Evolutionary conservation across 345 rosid genomes (phyloP), one percentile per base, ranked within the genome.

Genomic region (Anacardium occidentale): DNA sequence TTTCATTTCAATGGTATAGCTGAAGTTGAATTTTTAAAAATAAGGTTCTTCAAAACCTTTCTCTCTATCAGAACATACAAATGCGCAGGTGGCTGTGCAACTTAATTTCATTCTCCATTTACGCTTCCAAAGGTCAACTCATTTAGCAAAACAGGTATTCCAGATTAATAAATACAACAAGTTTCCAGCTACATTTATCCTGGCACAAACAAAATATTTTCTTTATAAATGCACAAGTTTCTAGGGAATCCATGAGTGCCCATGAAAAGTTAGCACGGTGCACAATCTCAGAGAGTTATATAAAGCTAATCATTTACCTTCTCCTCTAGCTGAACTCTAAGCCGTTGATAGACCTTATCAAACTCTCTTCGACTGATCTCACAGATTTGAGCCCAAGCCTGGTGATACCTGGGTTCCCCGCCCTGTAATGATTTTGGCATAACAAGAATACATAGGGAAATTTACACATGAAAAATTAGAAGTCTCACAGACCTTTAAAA

Each of bases 321-420:
- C 76, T 92, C 98, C 88, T 92, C 99, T 60, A 95, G 76, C 64
- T 84, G 81, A 74, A 95, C 89, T 73, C 80, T 86, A 74, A 95
- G 98, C 68, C 91, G 83, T 74, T 87, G 76, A 71, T 95, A 95
- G 66, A 92, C 97, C 85, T 77, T 86, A 63, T 83, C 85, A 78
- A 92, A 95, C 80, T 95, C 98, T 57, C 66, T 85, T 77, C 94
- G 81, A 77, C 96, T 91, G 67, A 88, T 90, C 50, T 86, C 91
- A 84, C 88, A 87, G 13, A 95, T 92, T 73, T 82, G 88, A 3
- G 86, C 76, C 99, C 99, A 95, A 68, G 97, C 98, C 77, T 74
- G 81, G 54, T 84, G 89, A 70, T 95, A 92, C 64, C 75, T 80
- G 34, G 85, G 78, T 66, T 95, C 98, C 72, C 98, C 98, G 70